Conservation (phyloP, 2,329 filamentous ascomycete species). For the Cladosporium velox region DNA sequence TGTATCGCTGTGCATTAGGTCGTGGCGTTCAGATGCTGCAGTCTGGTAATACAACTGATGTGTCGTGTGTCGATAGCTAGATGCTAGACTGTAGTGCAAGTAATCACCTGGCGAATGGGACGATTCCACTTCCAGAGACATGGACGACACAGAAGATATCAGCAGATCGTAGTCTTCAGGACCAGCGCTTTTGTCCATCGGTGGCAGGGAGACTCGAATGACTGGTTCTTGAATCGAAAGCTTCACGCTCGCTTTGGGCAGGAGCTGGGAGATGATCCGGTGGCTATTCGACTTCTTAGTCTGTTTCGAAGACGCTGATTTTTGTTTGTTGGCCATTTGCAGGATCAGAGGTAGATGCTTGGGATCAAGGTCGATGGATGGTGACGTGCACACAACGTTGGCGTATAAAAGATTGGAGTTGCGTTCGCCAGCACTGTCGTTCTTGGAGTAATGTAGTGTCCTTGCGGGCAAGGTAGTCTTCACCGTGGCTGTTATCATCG, state of each 20-base stretch:
- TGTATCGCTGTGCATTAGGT: conserved; percentile 82
- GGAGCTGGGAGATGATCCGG: conserved; percentile 78
- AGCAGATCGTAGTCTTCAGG: conserved; percentile 90
- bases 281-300: conserved; percentile 46
- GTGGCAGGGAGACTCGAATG: conserved; percentile 81
- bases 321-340: conserved; percentile 62
- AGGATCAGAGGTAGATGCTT: conserved; percentile 85
- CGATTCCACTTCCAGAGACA: conserved; percentile 90
- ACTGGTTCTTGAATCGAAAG: conserved; percentile 97
- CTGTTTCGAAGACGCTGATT: background rate
- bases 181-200: conserved; percentile 62
- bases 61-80: conserved; percentile 78
- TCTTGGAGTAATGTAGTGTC: conserved; percentile 76
- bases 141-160: conserved; percentile 90
- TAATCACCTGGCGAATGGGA: conserved; percentile 87
- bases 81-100: conserved; percentile 81
- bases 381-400: conserved; percentile 93
- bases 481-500: conserved; percentile 94
- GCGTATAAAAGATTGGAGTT: conserved; percentile 97
- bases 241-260: conserved; percentile 93
- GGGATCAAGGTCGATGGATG: conserved; percentile 88
- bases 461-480: conserved; percentile 94
- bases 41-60: conserved; percentile 96
- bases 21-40: conserved; percentile 76
- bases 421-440: conserved; percentile 70